These are phyloP conservation scores for Vigna trinervia DNA, from an alignment of 306 rosid genomes.

Conservation along the genomic window DNA sequence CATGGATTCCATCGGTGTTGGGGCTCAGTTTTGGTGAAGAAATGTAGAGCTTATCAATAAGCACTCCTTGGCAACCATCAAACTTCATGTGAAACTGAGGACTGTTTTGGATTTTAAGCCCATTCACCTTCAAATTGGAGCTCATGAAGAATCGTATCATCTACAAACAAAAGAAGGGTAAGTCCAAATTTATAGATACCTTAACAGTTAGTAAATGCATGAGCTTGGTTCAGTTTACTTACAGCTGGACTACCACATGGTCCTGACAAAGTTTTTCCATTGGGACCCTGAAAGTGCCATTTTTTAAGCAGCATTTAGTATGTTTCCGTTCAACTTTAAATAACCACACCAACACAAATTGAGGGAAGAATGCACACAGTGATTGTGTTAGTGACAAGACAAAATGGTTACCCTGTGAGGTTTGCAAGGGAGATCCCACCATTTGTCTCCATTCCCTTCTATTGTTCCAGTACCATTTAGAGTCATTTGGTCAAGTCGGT, in stretches of 20 bases:
- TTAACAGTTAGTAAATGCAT: neutral
- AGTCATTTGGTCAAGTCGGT: conserved; percentile 73
- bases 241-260: conserved; percentile 95
- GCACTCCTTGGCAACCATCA: conserved; percentile 88
- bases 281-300: conserved; percentile 73
- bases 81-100: conserved; percentile 93
- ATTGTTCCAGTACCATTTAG: conserved; percentile 86
- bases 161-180: conserved; percentile 42
- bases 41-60: conserved; percentile 65
- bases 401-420: conserved; percentile 79
- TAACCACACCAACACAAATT: neutral
- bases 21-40: conserved; percentile 98
- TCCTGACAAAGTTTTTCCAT: conserved; percentile 76
- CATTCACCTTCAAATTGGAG: conserved; percentile 76
- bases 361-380: neutral
- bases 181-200: neutral
- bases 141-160: conserved; percentile 91
- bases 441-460: conserved; percentile 93
- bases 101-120: conserved; percentile 75
- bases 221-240: conserved; percentile 50
- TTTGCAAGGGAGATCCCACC: conserved; percentile 99
- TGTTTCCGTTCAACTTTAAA: conserved; percentile 1
- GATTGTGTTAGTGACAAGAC: neutral
- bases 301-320: conserved; percentile 13
- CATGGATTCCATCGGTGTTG: conserved; percentile 95